These are phyloP conservation scores for Kwoniella dendrophila DNA, from an alignment of 768 basidiomycete genomes.

Conservation along the genomic window DNA sequence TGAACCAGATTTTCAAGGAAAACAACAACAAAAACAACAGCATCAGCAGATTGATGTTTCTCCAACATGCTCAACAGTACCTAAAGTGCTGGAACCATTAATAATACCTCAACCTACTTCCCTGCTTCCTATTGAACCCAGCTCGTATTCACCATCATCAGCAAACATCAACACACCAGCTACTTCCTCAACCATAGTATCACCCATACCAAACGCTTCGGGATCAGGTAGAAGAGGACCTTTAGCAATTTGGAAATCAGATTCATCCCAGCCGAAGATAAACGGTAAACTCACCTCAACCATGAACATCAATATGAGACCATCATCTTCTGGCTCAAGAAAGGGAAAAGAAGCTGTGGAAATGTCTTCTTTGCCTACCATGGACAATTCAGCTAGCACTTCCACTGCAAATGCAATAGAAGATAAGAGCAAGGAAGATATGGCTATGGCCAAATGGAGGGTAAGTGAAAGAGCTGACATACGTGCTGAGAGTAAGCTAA, in stretches of 20 bases:
- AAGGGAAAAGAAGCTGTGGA: conserved; percentile 24
- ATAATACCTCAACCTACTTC: conserved; percentile 9
- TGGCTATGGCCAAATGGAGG: conserved; percentile 47
- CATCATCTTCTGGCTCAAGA: conserved; percentile 15
- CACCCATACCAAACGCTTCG: background rate
- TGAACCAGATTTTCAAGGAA: conserved; percentile 1
- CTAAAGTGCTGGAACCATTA: conserved; percentile 16
- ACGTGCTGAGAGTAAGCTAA: background rate
- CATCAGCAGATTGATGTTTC: conserved; percentile 9
- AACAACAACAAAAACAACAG: background rate
- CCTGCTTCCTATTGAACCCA: background rate
- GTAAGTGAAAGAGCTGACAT: conserved; percentile 23
- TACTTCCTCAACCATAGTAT: background rate
- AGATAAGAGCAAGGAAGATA: conserved; percentile 32
- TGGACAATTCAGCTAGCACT: background rate
- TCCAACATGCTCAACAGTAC: conserved; percentile 14
- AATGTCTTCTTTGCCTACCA: conserved; percentile 6
- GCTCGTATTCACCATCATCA: background rate
- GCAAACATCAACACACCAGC: background rate
- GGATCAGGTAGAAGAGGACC: conserved; percentile 10
- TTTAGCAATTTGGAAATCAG: conserved; percentile 3
- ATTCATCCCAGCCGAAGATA: background rate
- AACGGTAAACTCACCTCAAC: background rate
- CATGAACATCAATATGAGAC: conserved; percentile 8
- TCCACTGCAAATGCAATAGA: background rate